A percentile compares a stretch with the other conserved stretches of the same genome.
Evolutionary conservation across 2,329 filamentous ascomycete genomes (phyloP).

Genomic region (Botrytis squamosa): DNA sequence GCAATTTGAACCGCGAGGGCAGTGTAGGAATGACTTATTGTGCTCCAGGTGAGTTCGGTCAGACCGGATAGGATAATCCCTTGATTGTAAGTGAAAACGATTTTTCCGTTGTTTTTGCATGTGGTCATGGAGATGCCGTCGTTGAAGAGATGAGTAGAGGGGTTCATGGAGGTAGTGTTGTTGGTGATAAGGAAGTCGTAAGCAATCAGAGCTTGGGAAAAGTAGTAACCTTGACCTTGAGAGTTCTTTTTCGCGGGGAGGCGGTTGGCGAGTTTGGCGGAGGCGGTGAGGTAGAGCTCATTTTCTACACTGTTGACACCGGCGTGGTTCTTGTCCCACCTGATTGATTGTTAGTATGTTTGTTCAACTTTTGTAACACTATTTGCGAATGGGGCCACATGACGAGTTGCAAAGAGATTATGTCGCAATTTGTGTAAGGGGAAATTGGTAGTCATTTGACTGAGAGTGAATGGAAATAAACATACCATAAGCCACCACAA

Average conservation of each 20-base stretch:
- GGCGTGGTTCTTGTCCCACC: conserved; percentile 53
- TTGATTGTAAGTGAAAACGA: conserved; percentile 57
- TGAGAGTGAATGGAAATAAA: conserved; percentile 1
- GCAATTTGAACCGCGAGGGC: conserved; percentile 55
- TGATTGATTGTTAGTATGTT: conserved; percentile 15
- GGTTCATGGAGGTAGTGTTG: conserved; percentile 49
- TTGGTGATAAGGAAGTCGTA: conserved; percentile 50
- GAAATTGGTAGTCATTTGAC: not conserved
- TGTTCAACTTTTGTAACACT: not conserved
- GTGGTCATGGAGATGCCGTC: conserved; percentile 48
- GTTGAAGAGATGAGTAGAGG: conserved; percentile 50
- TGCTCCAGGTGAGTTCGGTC: conserved; percentile 55
- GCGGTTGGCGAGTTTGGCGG: conserved; percentile 55
- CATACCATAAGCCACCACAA: conserved; percentile 51
- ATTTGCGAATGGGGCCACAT: not conserved
- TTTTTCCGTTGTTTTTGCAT: conserved; percentile 50
- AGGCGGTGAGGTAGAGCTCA: conserved; percentile 54
- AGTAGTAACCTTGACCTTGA: conserved; percentile 49
- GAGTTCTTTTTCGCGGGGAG: conserved; percentile 47
- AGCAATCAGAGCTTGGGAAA: conserved; percentile 52
- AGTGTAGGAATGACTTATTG: conserved; percentile 43
- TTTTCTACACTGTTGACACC: conserved; percentile 58
- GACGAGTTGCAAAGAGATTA: not conserved
- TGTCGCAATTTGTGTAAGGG: conserved; percentile 9
- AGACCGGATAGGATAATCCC: conserved; percentile 60